A percentile compares a stretch with the other conserved stretches of the same genome.
These are phyloP conservation scores for Spencermartinsiella ligniputridi DNA, from an alignment of 1,139 yeast genomes.

Conservation along the genomic window DNA sequence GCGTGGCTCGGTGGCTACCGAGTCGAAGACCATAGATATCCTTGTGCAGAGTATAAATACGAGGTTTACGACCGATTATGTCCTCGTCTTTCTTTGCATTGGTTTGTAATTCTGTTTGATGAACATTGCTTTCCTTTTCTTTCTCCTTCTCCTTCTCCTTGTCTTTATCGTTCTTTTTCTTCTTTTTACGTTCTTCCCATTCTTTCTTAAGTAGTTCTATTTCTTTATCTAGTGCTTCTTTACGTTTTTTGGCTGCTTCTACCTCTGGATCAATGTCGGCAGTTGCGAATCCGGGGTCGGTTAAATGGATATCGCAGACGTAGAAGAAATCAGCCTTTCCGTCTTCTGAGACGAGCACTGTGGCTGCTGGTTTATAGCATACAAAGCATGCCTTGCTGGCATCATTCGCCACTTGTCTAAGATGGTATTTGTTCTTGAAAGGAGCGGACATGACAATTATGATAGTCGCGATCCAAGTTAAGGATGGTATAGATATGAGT, in stretches of 20 bases:
- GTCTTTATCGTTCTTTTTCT: slow-evolving; percentile 20
- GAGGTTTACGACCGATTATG: slow-evolving; percentile 38
- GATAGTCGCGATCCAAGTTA: too few relatives aligned
- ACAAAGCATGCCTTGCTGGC: slow-evolving; percentile 57
- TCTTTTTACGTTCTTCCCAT: slow-evolving; percentile 28
- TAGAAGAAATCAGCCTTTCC: slow-evolving; percentile 60
- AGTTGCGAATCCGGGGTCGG: slow-evolving; percentile 57
- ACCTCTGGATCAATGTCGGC: slow-evolving; percentile 49
- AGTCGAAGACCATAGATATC: slow-evolving; percentile 53
- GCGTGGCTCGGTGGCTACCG: slow-evolving; percentile 40
- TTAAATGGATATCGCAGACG: slow-evolving; percentile 59
- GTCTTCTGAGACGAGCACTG: slow-evolving; percentile 54
- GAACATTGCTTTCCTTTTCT: slow-evolving; percentile 20
- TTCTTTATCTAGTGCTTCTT: slow-evolving; percentile 40
- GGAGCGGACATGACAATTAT: slow-evolving; percentile 21
- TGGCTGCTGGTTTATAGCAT: slow-evolving; percentile 61
- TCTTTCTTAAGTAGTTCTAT: slow-evolving; percentile 36
- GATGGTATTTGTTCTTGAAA: slow-evolving; percentile 51
- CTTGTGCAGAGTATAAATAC: slow-evolving; percentile 47
- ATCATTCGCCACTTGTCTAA: slow-evolving; percentile 53
- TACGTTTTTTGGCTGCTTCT: slow-evolving; percentile 39
- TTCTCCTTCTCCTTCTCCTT: slow-evolving; percentile 22
- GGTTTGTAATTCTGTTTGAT: slow-evolving; percentile 21
- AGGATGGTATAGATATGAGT: too few relatives aligned
- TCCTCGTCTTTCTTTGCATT: slow-evolving; percentile 21